These are phyloP conservation scores for Podospora anserina DNA, from an alignment of 495 filamentous ascomycete species.

Conservation along the genomic window DNA sequence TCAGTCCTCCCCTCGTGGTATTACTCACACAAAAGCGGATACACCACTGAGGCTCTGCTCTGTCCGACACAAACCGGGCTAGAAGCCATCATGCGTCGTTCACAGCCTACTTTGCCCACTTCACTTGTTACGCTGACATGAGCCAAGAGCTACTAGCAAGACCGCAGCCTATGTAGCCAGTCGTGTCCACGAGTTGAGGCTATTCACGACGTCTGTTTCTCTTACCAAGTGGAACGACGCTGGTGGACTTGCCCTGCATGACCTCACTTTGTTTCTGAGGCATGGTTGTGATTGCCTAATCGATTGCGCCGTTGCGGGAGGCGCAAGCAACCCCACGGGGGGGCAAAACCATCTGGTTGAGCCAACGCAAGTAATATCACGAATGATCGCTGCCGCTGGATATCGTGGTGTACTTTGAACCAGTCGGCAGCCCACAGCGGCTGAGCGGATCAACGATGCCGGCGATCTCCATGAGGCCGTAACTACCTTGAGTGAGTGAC, in stretches of 20 bases:
- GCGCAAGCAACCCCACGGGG: constrained; percentile 1
- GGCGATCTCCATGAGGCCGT: constrained; percentile 2
- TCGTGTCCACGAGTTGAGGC: not conserved
- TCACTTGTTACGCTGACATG: not conserved
- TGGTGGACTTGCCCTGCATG: not conserved
- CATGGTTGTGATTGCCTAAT: not conserved
- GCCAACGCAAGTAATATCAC: constrained; percentile 8
- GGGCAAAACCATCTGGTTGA: not conserved
- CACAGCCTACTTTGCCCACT: not conserved
- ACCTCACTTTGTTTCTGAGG: constrained; percentile 5
- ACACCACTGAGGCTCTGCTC: not conserved
- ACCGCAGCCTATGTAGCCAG: not conserved
- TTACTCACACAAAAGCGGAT: not conserved
- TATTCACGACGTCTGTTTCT: constrained; percentile 5
- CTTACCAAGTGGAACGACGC: constrained; percentile 2
- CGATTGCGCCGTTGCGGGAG: not conserved
- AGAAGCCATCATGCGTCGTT: not conserved
- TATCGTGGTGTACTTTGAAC: constrained; percentile 21
- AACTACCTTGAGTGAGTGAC: not conserved
- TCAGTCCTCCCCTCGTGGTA: not conserved
- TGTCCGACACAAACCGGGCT: not conserved
- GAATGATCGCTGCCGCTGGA: constrained; percentile 16
- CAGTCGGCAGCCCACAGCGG: constrained; percentile 18
- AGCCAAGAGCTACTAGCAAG: not conserved
- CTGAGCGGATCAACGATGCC: constrained; percentile 16